phyloP scores from a whole-genome alignment of 2,329 filamentous ascomycete species.

The Penicillium vulpinum region DNA sequence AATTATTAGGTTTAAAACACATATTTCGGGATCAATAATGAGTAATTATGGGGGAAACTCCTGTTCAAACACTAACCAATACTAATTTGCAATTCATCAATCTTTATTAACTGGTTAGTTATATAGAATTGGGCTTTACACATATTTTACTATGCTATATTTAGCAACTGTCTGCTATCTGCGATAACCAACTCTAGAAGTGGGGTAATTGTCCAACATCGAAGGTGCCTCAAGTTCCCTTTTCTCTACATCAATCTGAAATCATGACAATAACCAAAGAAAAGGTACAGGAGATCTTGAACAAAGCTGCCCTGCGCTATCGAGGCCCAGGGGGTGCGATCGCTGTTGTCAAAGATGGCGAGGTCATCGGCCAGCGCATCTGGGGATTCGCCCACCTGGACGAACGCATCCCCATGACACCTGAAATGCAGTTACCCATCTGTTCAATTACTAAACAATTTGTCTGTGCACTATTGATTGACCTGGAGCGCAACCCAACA shows the following conservation, averaged over 20 bases:
- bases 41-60: background rate
- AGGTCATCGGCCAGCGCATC: conserved; percentile 39
- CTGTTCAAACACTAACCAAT: background rate
- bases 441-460: conserved; percentile 53
- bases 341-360: conserved; percentile 47
- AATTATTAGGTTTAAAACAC: background rate
- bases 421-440: conserved; percentile 44
- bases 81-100: background rate
- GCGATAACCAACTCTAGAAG: conserved; percentile 4
- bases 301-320: conserved; percentile 21
- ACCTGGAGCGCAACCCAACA: conserved; percentile 38
- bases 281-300: conserved; percentile 17
- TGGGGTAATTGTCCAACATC: conserved; percentile 10
- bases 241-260: background rate
- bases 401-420: conserved; percentile 37
- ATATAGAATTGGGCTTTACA: background rate
- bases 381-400: conserved; percentile 50
- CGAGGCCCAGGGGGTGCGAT: conserved; percentile 47
- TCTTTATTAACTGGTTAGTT: too few relatives aligned
- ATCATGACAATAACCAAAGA: conserved; percentile 11
- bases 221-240: background rate
- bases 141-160: background rate
- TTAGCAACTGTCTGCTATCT: background rate
- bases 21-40: background rate
- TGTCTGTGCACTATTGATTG: conserved; percentile 40